Percentiles rank a stretch among this genome's conserved stretches.
Conservation (phyloP, 306 rosid species). For the Malus orientalis region DNA sequence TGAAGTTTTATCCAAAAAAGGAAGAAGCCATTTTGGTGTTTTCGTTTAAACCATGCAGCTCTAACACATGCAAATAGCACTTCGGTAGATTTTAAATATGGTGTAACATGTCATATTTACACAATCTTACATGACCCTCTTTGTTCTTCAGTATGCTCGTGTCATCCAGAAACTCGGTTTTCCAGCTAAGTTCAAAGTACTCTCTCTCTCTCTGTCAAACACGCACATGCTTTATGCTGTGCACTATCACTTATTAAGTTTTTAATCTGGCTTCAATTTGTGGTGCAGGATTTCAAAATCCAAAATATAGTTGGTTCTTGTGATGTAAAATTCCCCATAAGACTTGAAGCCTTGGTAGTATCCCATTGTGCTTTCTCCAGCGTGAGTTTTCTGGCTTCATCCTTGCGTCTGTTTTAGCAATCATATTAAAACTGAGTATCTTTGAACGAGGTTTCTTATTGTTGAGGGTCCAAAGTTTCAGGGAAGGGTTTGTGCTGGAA, state of each 20-base stretch:
- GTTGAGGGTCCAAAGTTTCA: not conserved
- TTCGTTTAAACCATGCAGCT: not conserved
- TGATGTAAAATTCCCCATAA: conserved; percentile 87
- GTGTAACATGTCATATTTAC: not conserved
- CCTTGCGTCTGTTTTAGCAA: not conserved
- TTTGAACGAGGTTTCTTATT: not conserved
- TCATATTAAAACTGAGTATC: not conserved
- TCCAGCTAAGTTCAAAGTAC: conserved; percentile 80
- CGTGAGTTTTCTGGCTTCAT: conserved; percentile 36
- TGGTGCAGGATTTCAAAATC: conserved; percentile 67
- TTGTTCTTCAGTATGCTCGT: conserved; percentile 72
- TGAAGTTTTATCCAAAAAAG: not conserved
- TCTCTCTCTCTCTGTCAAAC: not conserved
- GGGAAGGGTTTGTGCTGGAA: not conserved
- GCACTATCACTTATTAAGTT: not conserved
- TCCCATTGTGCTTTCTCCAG: conserved; percentile 90
- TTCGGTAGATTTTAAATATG: not conserved
- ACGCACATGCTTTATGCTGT: not conserved
- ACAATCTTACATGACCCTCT: conserved; percentile 12
- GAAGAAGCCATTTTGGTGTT: not conserved
- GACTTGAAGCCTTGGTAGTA: conserved; percentile 84
- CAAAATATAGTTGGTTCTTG: conserved; percentile 92
- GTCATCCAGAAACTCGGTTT: conserved; percentile 89
- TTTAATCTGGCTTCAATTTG: not conserved
- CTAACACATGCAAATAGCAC: not conserved